Evolutionary conservation across 2,329 filamentous ascomycete species (phyloP).

Genomic region (Hymenotorrendiella dingleyae): DNA sequence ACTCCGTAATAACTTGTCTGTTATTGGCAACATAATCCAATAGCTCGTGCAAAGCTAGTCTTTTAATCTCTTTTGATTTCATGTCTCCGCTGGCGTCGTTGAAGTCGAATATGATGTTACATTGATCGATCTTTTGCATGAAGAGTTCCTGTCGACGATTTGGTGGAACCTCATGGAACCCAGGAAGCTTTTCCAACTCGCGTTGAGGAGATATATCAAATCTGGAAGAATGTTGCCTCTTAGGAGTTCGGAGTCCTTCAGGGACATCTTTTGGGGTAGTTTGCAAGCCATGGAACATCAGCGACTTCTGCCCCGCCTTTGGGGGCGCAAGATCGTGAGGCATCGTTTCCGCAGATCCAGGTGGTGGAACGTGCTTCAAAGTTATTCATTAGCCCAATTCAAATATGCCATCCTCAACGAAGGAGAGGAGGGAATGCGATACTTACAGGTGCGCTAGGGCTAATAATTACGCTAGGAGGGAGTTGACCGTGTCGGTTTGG

Average conservation of each 20-base stretch:
- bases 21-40: constrained; percentile 99
- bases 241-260: constrained; percentile 89
- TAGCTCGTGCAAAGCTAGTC: constrained; percentile 88
- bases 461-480: constrained; percentile 88
- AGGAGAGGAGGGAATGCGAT: constrained; percentile 1
- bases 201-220: constrained; percentile 97
- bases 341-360: constrained; percentile 94
- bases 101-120: constrained; percentile 99
- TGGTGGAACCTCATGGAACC: constrained; percentile 95
- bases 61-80: constrained; percentile 99
- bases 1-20: constrained; percentile 94
- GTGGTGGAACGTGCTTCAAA: constrained; percentile 77
- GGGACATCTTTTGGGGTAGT: constrained; percentile 94
- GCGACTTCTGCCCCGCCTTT: constrained; percentile 82
- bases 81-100: constrained; percentile 97
- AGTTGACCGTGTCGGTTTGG: constrained; percentile 58
- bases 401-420: too few relatives aligned
- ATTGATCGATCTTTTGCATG: constrained; percentile 99
- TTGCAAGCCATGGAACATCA: constrained; percentile 83
- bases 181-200: constrained; percentile 93
- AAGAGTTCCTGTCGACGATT: constrained; percentile 94
- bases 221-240: constrained; percentile 92
- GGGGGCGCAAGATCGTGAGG: constrained; percentile 93
- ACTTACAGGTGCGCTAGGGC: constrained; percentile 84
- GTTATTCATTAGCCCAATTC: constrained; percentile 8